Conservation (phyloP, 495 filamentous ascomycete species). For the Aspergillus mulundensis region DNA sequence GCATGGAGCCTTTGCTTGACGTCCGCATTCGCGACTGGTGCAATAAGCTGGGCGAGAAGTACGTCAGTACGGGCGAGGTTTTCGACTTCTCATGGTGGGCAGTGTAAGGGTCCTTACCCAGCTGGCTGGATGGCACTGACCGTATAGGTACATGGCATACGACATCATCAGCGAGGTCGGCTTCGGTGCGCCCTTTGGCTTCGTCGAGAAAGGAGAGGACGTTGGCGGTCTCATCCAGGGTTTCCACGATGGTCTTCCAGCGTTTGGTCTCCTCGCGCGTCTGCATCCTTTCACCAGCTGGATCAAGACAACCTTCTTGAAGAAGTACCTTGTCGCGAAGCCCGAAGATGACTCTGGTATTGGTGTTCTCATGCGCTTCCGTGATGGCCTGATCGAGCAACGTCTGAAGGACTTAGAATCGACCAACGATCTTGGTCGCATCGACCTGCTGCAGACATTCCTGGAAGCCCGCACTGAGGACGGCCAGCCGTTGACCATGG, state of each 20-base stretch:
- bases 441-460: slow-evolving; percentile 32
- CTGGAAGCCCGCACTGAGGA: slow-evolving; percentile 42
- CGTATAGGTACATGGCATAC: slow-evolving; percentile 47
- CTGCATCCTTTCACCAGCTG: slow-evolving; percentile 53
- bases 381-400: slow-evolving; percentile 36
- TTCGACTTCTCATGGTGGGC: slow-evolving; percentile 53
- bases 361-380: slow-evolving; percentile 45
- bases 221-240: slow-evolving; percentile 50
- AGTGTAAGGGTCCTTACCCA: slow-evolving; percentile 27
- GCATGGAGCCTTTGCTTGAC: slow-evolving; percentile 52
- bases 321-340: slow-evolving; percentile 53
- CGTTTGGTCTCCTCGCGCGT: slow-evolving; percentile 45
- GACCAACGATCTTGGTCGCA: slow-evolving; percentile 13
- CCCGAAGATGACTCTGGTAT: slow-evolving; percentile 46
- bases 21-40: slow-evolving; percentile 41
- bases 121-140: background rate
- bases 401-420: slow-evolving; percentile 6
- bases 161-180: slow-evolving; percentile 64
- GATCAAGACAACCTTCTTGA: slow-evolving; percentile 49
- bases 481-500: slow-evolving; percentile 44
- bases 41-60: slow-evolving; percentile 36
- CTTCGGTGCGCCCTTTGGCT: slow-evolving; percentile 60
- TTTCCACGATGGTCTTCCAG: slow-evolving; percentile 46
- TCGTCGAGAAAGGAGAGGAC: slow-evolving; percentile 55
- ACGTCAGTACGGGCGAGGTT: slow-evolving; percentile 35